These are phyloP conservation scores for Saccharomyces uvarum DNA, from an alignment of 1,139 yeast genomes.

Conservation along the genomic window DNA sequence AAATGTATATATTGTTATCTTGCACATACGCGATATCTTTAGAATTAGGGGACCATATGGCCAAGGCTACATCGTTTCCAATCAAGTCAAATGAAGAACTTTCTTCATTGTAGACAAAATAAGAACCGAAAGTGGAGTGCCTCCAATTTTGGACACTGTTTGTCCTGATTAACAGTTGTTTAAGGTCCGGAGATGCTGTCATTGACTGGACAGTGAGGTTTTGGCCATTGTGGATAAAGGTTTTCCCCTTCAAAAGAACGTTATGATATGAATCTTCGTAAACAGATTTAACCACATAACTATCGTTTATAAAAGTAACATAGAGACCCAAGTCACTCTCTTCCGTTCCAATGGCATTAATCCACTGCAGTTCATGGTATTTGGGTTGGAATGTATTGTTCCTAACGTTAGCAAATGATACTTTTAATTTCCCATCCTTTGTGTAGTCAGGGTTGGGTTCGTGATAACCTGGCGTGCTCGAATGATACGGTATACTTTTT, in stretches of 20 bases:
- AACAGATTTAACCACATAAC: conserved; percentile 33
- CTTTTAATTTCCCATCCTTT: conserved; percentile 20
- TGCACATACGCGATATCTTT: conserved; percentile 58
- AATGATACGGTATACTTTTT: conserved; percentile 6
- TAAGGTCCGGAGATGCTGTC: conserved; percentile 58
- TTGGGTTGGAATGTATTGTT: conserved; percentile 47
- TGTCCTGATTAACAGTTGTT: conserved; percentile 47
- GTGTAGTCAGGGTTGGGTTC: conserved; percentile 15
- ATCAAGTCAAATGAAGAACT: conserved; percentile 30
- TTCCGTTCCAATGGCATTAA: conserved; percentile 36
- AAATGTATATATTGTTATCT: conserved; percentile 57
- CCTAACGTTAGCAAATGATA: conserved; percentile 38
- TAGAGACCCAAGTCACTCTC: conserved; percentile 33
- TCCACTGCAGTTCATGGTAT: conserved; percentile 57
- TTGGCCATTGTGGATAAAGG: conserved; percentile 36
- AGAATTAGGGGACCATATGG: conserved; percentile 76
- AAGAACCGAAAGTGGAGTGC: conserved; percentile 65
- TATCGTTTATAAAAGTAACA: conserved; percentile 27
- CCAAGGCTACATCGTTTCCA: conserved; percentile 40
- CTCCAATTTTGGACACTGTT: conserved; percentile 67
- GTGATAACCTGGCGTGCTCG: background rate
- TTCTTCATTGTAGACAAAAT: conserved; percentile 53
- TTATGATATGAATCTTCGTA: conserved; percentile 40
- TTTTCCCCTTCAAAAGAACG: conserved; percentile 43
- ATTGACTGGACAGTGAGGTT: conserved; percentile 46